Percentiles rank a stretch among this genome's conserved stretches.
phyloP scores from a whole-genome alignment of 1,139 yeast species.

The Suhomyces wounanorum region DNA sequence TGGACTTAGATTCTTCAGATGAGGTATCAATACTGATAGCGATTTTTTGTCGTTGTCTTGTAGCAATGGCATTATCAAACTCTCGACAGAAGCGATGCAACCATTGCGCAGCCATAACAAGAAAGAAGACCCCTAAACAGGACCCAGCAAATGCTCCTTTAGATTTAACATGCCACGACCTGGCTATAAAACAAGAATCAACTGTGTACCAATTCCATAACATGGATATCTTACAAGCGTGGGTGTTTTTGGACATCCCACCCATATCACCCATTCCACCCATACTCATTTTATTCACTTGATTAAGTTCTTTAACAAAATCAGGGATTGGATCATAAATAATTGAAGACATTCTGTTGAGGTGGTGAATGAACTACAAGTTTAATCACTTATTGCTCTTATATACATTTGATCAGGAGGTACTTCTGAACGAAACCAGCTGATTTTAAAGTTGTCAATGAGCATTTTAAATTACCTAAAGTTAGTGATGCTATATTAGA shows the following conservation, averaged over 20 bases:
- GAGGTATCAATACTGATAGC: neutral
- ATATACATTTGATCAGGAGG: neutral
- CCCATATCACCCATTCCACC: constrained; percentile 15
- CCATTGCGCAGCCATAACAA: constrained; percentile 61
- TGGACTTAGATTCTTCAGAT: constrained; percentile 6
- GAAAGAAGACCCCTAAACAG: constrained; percentile 62
- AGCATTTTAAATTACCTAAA: neutral
- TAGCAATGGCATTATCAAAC: constrained; percentile 46
- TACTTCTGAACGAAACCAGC: neutral
- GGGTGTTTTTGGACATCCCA: constrained; percentile 9
- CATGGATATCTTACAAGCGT: constrained; percentile 41
- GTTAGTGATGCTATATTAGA: neutral
- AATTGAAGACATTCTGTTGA: constrained; percentile 1
- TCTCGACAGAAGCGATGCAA: constrained; percentile 58
- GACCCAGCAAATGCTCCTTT: constrained; percentile 69
- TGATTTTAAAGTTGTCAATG: neutral
- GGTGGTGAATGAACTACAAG: neutral
- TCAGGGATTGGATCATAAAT: constrained; percentile 9
- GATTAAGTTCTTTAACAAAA: neutral
- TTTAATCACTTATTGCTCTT: neutral
- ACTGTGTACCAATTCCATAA: constrained; percentile 52
- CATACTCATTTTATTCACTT: constrained; percentile 15
- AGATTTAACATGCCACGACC: constrained; percentile 63
- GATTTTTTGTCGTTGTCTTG: constrained; percentile 8
- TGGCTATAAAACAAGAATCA: constrained; percentile 64